Percentiles rank a stretch among this genome's conserved stretches.
Conservation (phyloP, 139 green algal genomes). For the Spirogloea muscicola region DNA sequence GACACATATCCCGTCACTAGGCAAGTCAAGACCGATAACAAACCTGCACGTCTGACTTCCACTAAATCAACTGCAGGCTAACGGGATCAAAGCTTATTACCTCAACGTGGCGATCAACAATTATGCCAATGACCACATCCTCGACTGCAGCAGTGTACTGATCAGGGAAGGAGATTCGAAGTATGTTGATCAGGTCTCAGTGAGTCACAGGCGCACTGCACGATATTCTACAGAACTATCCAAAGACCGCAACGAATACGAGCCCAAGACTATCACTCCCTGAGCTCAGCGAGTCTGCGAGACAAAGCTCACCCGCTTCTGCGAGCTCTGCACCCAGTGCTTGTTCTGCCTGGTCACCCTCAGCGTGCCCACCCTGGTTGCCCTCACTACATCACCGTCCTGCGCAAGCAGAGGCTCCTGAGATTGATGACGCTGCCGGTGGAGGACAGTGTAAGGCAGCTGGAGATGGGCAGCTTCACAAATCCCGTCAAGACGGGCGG, state of each 20-base stretch:
- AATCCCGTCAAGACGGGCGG: no score
- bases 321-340: constrained; percentile 17
- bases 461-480: no score
- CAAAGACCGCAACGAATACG: background rate
- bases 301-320: constrained; percentile 16
- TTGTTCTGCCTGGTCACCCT: constrained; percentile 20
- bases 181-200: background rate
- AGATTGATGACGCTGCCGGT: no score
- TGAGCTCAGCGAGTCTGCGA: background rate
- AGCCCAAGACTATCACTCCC: background rate
- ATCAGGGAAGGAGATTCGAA: background rate
- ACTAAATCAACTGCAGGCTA: background rate
- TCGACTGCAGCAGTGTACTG: constrained; percentile 32
- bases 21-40: background rate
- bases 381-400: constrained; percentile 28
- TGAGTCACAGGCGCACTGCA: constrained; percentile 8
- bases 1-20: background rate
- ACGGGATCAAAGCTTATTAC: background rate
- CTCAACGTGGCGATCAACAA: constrained; percentile 22
- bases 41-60: background rate
- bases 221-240: background rate
- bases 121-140: constrained; percentile 22
- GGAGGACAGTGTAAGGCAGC: no score
- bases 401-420: constrained; percentile 6
- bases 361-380: constrained; percentile 13